Base-by-base conservation (phyloP, 129 eudicot species). In the Pittosporum tobira region DNA sequence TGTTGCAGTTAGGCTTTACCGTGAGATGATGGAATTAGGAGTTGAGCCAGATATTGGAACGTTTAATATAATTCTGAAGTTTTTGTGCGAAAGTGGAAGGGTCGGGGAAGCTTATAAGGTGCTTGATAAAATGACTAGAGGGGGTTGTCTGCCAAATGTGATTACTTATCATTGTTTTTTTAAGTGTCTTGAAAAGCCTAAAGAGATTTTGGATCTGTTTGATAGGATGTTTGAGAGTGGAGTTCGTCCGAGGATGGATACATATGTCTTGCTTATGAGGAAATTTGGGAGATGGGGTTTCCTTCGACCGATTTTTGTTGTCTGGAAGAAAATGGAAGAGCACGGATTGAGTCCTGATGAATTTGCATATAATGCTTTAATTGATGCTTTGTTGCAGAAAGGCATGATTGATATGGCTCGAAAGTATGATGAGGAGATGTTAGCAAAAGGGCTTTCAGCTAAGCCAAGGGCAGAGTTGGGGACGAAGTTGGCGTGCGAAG, bases 201-300 rank as follows among this genome's bases (percentile, higher is more conserved):
- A 58, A 60, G 96, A 91, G 81, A 83, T 91, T 59, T 75, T 91
- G 13, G 65, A 48, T 66, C 34, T 87, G 56, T 83, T 91, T 80
- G 94, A 91, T 72, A 70, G 87, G 81, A 91, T 86, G 98, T 63
- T 69, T 50, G 84, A 80, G 15, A 76, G 69, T 57, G 98, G 95
- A 25, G 83, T 83, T 51, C 55, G 55, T 5, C 96, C 96, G 0
- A 79, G 25, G 65, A 73, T 83, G 78, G 99, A 87, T 37, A 91
- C 96, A 0, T 91, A 81, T 81, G 96, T 87, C 16, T 69, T 87
- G 91, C 94, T 91, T 60, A 66, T 91, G 79, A 78, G 90, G 68
- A 91, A 91, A 59, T 91, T 86, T 72, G 98, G 94, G 71, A 83
- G 94, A 59, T 91, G 98, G 96, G 96, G 98, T 48, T 91, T 86